Evolutionary conservation across 345 rosid species (phyloP).

Genomic region (Euphorbia pulcherrima): DNA sequence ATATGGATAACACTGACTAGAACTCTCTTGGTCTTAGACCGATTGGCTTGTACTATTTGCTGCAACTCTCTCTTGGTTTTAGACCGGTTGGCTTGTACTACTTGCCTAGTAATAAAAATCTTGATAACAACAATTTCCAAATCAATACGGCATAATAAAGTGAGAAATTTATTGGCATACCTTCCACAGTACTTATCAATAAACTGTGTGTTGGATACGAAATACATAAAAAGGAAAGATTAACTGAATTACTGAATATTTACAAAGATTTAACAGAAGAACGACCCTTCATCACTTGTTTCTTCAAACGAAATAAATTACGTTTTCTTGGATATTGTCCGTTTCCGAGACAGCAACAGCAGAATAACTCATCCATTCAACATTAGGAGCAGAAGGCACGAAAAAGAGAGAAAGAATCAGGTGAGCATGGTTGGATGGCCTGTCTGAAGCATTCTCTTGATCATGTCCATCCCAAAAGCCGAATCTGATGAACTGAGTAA

Average conservation of each 20-base stretch:
- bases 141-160: too few species aligned
- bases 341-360: neutral
- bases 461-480: constrained; percentile 87
- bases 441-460: constrained; percentile 90
- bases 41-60: too few species aligned
- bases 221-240: too few species aligned
- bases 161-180: too few species aligned
- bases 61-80: too few species aligned
- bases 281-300: neutral
- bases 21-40: too few species aligned
- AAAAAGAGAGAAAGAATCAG: constrained; percentile 27
- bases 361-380: neutral
- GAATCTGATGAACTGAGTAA: constrained; percentile 88
- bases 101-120: too few species aligned
- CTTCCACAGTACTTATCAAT: too few species aligned
- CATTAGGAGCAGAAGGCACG: constrained; percentile 1
- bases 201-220: too few species aligned
- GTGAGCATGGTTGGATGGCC: constrained; percentile 94
- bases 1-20: too few species aligned
- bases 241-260: neutral
- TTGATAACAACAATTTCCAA: too few species aligned
- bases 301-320: neutral
- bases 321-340: neutral
- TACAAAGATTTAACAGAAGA: neutral
- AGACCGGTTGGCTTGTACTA: too few species aligned